Base-by-base conservation (phyloP, 1,284 basidiomycete genomes). In the Omphalotus olearius region DNA sequence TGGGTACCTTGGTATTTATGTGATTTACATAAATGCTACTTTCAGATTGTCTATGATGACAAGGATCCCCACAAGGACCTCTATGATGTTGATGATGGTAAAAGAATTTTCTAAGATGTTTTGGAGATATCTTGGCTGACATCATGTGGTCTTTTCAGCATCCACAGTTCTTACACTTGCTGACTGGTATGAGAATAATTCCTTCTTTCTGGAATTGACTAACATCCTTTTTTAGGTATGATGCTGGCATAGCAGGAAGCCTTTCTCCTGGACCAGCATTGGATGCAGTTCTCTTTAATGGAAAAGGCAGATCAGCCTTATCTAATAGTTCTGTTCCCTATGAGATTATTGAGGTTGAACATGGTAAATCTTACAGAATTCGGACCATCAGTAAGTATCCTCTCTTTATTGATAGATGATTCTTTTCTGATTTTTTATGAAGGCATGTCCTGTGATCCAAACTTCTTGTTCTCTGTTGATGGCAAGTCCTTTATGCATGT, bases 271-370 rank as follows among this genome's bases (percentile, higher is more conserved):
- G 43, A 61, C 59, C 54, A 47, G 14, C 26, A 3, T 69, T 73
- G 1, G 64, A 73, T 51, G 64, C 68, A 0, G 72, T 70, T 5
- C 56, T 79, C 4, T 74, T 81, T 60, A 80, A 80, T 50, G 70
- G 69, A 1, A 54, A 62, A 13, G 70, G 71, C 18, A 63, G 68
- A 4, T 66, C 55, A 26, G 23, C 16, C 13, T 38, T 63, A 2
- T 67, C 72, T 6, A 64, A 71, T 43, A 63, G 64, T 0, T 65
- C 64, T 14, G 20, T 36, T 16, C 30, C 26, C 33, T 33, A 45
- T 14, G 26, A 25, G 9, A n/a, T 44, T 18, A 16, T 26, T 18
- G 14, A 45, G 18, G 67, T 69, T 6, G 40, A 45, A 13, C 25
- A 49, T 28, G 57, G 57, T 25, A 55, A 55, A 25, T 50, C 56